These are phyloP conservation scores for Sclerotinia trifoliorum DNA, from an alignment of 2,329 filamentous ascomycete species.

Conservation along the genomic window DNA sequence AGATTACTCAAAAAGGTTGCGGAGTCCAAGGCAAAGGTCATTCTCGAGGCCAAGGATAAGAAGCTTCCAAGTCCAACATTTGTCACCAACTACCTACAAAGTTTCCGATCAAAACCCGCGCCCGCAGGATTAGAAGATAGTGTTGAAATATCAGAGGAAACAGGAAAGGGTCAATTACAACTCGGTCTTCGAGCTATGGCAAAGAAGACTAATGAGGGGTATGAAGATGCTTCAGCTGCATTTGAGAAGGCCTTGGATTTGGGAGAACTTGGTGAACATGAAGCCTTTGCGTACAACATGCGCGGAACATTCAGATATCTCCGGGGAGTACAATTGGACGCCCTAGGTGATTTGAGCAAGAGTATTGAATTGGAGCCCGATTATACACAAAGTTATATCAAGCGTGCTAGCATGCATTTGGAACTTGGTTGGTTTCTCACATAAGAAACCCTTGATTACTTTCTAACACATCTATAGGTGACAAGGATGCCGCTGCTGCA, in stretches of 20 bases:
- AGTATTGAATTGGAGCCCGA: conserved; percentile 85
- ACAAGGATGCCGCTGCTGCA: conserved; percentile 79
- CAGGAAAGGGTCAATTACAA: conserved; percentile 81
- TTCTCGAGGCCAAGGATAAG: conserved; percentile 74
- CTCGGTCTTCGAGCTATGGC: conserved; percentile 77
- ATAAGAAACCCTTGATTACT: background rate
- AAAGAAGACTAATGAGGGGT: conserved; percentile 86
- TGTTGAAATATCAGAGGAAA: conserved; percentile 72
- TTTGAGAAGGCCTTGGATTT: conserved; percentile 88
- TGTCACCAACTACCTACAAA: conserved; percentile 97
- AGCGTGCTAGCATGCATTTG: conserved; percentile 95
- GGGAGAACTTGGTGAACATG: conserved; percentile 74
- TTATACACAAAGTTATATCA: conserved; percentile 96
- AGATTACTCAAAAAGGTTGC: conserved; percentile 94
- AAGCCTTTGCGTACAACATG: conserved; percentile 94
- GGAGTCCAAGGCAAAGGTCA: conserved; percentile 87
- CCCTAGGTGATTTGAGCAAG: conserved; percentile 83
- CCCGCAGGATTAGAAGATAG: conserved; percentile 81
- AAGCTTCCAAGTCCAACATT: conserved; percentile 95
- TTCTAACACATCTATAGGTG: conserved; percentile 52
- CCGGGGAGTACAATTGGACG: conserved; percentile 79
- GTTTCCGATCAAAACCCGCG: conserved; percentile 81
- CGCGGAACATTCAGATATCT: conserved; percentile 94
- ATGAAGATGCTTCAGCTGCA: conserved; percentile 79
- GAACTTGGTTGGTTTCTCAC: conserved; percentile 67